Base-by-base conservation (phyloP, 2,329 filamentous ascomycete genomes). In the Ceratocystis huliohia region DNA sequence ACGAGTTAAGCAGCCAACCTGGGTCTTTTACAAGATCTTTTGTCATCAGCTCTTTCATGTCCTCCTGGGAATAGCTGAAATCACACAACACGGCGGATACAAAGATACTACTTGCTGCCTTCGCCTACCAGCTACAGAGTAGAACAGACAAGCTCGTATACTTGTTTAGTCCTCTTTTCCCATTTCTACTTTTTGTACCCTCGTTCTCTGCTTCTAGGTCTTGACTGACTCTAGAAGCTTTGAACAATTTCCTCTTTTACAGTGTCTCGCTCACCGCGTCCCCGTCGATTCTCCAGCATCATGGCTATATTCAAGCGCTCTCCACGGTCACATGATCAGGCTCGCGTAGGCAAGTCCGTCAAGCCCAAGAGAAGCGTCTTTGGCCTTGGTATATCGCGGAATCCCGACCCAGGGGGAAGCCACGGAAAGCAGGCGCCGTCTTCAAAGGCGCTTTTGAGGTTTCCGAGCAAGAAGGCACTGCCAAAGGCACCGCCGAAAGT, bases 261-360 rank as follows among this genome's bases (percentile, higher is more conserved):
- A 17, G 46, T 57, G 59, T 37, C 61, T 62, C 37, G 50, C 41
- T 65, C 65, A 25, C 56, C 41, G 33, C 64, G 20, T 15, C 64
- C 41, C 30, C 56, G 28, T 5, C 44, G n/a, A 37, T 37, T 59
- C 13, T 62, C 63, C 46, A n/a, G 30, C 7, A 41, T 67, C 63
- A 33, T 67, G 50, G 59, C 56, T 77, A 96, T 96, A 90, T 96
- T 96, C 82, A 95, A 91, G 80, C 90, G 90, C 76, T 92, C 91
- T 74, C 92, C 94, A 79, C 82, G 86, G 76, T 87, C 88, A 72
- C 64, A 65, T 77, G 88, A 93, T 73, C 69, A 70, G 70, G 73
- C 72, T 77, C 89, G 91, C 74, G 88, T 92, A 77, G 88, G 90
- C 80, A 96, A 96, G 85, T 82, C 88, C 78, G 82, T 85, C 76